Percentiles rank a stretch among this genome's conserved stretches.
Evolutionary conservation across 768 basidiomycete genomes (phyloP).

Genomic region (Cystofilobasidium macerans): DNA sequence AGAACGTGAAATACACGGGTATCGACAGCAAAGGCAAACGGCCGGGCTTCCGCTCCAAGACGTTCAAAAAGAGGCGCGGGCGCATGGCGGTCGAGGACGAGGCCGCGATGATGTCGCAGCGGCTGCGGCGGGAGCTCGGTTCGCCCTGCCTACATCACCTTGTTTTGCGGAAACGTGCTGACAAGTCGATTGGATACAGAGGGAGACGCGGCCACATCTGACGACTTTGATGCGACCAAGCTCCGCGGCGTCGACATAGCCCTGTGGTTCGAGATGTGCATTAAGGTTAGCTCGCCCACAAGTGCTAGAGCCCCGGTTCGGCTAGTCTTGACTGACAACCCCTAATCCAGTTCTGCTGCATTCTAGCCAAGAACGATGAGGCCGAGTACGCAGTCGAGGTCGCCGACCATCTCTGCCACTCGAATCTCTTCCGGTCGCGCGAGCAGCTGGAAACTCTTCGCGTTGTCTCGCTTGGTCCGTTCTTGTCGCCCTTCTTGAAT

Average conservation of each 20-base stretch:
- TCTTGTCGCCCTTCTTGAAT: background rate
- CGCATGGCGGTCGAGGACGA: constrained; percentile 31
- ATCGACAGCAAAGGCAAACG: constrained; percentile 12
- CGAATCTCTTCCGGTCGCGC: constrained; percentile 34
- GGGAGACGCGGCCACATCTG: constrained; percentile 11
- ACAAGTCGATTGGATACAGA: no score
- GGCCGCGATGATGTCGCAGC: constrained; percentile 37
- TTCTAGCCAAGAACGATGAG: constrained; percentile 36
- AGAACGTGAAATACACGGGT: constrained; percentile 29
- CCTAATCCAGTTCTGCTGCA: constrained; percentile 33
- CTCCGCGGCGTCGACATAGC: constrained; percentile 76
- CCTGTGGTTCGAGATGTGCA: constrained; percentile 71
- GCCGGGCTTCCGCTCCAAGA: background rate
- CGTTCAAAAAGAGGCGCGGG: constrained; percentile 14
- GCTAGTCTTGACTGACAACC: no score
- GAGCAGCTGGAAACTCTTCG: constrained; percentile 60
- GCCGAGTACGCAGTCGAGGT: constrained; percentile 35
- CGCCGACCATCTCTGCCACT: constrained; percentile 34
- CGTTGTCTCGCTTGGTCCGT: constrained; percentile 63
- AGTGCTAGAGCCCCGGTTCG: background rate
- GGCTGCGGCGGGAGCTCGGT: constrained; percentile 38
- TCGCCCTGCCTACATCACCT: constrained; percentile 25
- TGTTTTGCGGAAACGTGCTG: no score
- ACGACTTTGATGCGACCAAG: constrained; percentile 43
- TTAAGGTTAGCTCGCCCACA: constrained; percentile 53